A percentile compares a stretch with the other conserved stretches of the same genome.
Conservation (phyloP, 768 basidiomycete species). For the Panus rudis region DNA sequence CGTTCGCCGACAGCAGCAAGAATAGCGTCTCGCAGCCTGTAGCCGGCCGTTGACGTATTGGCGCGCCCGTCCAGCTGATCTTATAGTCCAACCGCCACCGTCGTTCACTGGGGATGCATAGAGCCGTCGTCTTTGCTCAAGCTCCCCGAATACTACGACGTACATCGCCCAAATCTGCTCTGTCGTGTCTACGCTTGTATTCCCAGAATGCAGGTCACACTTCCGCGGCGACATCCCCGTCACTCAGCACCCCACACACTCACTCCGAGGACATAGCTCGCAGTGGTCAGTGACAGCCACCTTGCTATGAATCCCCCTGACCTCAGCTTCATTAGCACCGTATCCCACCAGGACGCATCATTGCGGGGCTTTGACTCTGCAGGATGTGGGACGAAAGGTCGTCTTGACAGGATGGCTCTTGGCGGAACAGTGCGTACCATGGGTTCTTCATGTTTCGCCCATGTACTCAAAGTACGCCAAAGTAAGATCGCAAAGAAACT, state of each 20-base stretch:
- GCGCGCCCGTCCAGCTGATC: too few species aligned
- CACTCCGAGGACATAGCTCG: constrained; percentile 5
- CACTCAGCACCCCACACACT: too few species aligned
- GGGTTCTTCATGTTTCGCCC: constrained; percentile 26
- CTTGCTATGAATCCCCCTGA: not conserved
- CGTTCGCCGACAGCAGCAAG: too few species aligned
- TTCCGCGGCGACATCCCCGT: too few species aligned
- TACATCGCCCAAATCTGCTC: too few species aligned
- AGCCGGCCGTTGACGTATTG: too few species aligned
- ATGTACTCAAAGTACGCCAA: constrained; percentile 15
- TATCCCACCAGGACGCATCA: constrained; percentile 56
- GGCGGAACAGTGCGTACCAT: constrained; percentile 61
- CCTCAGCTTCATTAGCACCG: constrained; percentile 24
- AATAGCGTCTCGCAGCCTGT: too few species aligned
- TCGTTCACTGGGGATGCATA: too few species aligned
- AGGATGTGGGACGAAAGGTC: constrained; percentile 50
- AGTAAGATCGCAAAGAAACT: constrained; percentile 64
- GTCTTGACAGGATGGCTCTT: constrained; percentile 79
- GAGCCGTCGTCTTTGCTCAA: too few species aligned
- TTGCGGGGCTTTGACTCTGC: constrained; percentile 49
- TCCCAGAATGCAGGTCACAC: not conserved
- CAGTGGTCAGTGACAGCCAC: constrained; percentile 3
- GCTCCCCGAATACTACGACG: too few species aligned
- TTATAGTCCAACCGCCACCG: too few species aligned
- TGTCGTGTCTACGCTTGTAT: not conserved